Conservation (phyloP, 1,284 basidiomycete genomes). For the Austroboletus olivaceoglutinosus region DNA sequence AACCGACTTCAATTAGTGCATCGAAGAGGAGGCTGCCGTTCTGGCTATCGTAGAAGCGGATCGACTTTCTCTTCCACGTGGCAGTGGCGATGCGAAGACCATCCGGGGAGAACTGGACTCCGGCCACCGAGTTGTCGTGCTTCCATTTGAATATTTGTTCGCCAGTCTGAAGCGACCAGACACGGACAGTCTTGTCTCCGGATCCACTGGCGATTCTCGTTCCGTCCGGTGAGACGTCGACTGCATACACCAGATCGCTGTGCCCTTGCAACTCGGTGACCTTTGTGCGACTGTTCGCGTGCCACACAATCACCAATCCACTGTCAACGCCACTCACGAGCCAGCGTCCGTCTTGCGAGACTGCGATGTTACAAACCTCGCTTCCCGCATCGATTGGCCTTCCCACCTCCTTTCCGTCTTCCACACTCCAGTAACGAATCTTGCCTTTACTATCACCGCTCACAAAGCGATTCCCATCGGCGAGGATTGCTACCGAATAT, state of each 20-base stretch:
- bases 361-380: neutral
- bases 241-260: neutral
- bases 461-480: neutral
- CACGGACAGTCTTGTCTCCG: neutral
- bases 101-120: neutral
- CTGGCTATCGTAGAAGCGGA: neutral
- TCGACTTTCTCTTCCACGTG: neutral
- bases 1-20: neutral
- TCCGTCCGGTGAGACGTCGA: too few species aligned
- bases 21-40: neutral
- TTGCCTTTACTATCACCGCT: neutral
- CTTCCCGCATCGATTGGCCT: neutral
- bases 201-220: too few species aligned
- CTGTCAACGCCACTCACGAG: neutral
- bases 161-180: neutral
- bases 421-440: neutral
- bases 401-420: neutral
- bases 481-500: neutral
- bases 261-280: neutral
- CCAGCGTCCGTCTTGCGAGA: neutral
- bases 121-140: neutral
- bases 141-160: neutral
- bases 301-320: neutral
- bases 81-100: neutral
- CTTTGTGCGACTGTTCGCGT: neutral